Evolutionary conservation across 805 yeast genomes (phyloP).

Genomic region (Yamadazyma philogaea): DNA sequence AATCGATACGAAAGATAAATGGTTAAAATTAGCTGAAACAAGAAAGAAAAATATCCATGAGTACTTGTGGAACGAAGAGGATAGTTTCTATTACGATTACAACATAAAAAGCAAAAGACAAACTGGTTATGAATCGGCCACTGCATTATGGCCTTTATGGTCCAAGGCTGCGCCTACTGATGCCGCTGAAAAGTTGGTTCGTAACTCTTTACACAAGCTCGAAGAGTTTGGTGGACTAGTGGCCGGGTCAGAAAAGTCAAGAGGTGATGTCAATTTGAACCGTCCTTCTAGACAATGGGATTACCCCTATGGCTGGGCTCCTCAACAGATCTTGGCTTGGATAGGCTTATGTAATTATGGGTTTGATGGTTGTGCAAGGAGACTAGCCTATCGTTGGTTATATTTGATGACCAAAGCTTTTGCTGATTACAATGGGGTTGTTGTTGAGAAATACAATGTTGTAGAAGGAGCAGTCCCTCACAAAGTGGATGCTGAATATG

Average conservation of each 20-base stretch:
- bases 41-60: constrained; percentile 58
- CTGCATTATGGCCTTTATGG: constrained; percentile 93
- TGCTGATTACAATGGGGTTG: constrained; percentile 90
- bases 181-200: constrained; percentile 66
- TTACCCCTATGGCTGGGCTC: constrained; percentile 98
- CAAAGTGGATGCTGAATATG: constrained; percentile 91
- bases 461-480: constrained; percentile 82
- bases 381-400: constrained; percentile 87
- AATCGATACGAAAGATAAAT: constrained; percentile 47
- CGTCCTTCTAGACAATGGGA: constrained; percentile 97
- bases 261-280: constrained; percentile 66
- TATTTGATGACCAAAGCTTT: constrained; percentile 83
- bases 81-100: constrained; percentile 81
- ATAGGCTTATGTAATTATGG: constrained; percentile 76
- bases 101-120: constrained; percentile 56
- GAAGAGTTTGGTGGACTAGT: constrained; percentile 89
- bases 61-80: constrained; percentile 80
- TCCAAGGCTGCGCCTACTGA: constrained; percentile 60
- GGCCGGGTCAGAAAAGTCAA: constrained; percentile 71
- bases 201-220: constrained; percentile 58
- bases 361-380: constrained; percentile 55
- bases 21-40: constrained; percentile 56
- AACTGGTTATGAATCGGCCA: constrained; percentile 76
- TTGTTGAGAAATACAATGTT: constrained; percentile 93
- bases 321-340: constrained; percentile 96